Conservation (phyloP, 441 rosid species). For the Pelargonium citronellum region DNA sequence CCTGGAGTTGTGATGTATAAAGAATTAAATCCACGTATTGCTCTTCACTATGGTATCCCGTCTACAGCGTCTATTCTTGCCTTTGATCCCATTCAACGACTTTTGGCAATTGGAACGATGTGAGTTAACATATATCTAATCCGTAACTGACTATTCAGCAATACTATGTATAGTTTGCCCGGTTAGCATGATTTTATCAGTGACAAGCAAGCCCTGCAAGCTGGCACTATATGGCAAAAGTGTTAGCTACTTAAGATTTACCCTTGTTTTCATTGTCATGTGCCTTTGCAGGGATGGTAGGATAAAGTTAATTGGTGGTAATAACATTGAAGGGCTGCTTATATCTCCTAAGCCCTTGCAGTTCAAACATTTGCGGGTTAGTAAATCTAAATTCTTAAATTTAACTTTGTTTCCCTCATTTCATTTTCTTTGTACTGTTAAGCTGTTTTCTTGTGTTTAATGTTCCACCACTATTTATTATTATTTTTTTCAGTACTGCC, state of each 20-base stretch:
- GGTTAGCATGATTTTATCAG: background rate
- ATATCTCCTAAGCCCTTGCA: conserved; percentile 50
- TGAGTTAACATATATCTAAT: conserved; percentile 29
- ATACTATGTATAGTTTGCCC: background rate
- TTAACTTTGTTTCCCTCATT: background rate
- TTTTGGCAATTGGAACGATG: conserved; percentile 63
- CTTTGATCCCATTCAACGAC: conserved; percentile 51
- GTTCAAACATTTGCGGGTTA: conserved; percentile 57
- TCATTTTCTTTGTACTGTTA: background rate
- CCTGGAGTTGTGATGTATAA: conserved; percentile 30
- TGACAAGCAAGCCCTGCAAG: background rate
- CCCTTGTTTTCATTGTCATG: conserved; percentile 11
- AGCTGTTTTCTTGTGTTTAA: background rate
- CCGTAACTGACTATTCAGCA: background rate
- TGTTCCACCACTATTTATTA: background rate
- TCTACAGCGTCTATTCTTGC: conserved; percentile 58
- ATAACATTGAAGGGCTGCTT: conserved; percentile 56
- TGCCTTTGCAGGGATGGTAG: conserved; percentile 48
- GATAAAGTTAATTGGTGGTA: conserved; percentile 63
- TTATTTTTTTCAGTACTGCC: too few relatives aligned
- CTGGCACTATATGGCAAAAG: background rate
- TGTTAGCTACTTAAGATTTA: background rate
- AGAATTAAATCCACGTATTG: conserved; percentile 42
- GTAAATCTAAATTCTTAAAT: conserved; percentile 17
- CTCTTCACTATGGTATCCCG: conserved; percentile 57